These are phyloP conservation scores for Coemansia sp. DNA, from an alignment of 192 early-diverging fungal genomes.

Conservation along the genomic window DNA sequence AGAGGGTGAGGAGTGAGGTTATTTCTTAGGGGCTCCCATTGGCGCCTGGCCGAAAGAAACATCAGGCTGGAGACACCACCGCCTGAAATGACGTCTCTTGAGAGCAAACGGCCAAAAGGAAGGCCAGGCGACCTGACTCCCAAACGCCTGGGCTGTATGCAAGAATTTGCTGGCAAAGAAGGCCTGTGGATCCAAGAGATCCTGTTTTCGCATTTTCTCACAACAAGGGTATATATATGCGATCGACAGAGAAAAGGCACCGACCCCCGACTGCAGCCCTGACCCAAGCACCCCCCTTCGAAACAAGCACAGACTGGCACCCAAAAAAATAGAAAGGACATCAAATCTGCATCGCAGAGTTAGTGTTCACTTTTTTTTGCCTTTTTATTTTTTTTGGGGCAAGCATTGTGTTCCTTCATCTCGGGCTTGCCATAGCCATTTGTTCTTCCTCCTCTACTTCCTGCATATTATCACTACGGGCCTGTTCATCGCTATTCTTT, in stretches of 20 bases:
- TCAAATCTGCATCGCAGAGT: constrained; percentile 32
- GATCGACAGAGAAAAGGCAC: constrained; percentile 6
- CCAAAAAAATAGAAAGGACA: constrained; percentile 9
- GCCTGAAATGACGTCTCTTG: neutral
- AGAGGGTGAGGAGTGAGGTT: neutral
- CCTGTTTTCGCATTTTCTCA: neutral
- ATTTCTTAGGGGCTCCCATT: neutral
- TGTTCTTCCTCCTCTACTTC: neutral
- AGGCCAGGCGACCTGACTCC: neutral
- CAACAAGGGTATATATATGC: neutral
- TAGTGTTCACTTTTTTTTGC: constrained; percentile 16
- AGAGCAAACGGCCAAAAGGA: neutral
- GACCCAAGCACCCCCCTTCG: neutral
- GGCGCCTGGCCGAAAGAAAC: neutral
- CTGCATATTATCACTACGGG: constrained; percentile 2
- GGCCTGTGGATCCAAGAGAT: neutral
- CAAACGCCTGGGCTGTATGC: neutral
- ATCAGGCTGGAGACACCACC: neutral
- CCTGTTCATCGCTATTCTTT: neutral
- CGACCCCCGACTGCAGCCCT: constrained; percentile 8
- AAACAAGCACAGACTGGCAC: constrained; percentile 7
- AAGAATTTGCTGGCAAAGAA: neutral
- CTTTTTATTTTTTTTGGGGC: neutral
- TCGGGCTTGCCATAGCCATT: neutral
- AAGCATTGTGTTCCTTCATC: constrained; percentile 13